Evolutionary conservation across 164 flowering plant species (phyloP), one percentile per base, ranked within the genome.

Genomic region (Chloranthus sessilifolius): DNA sequence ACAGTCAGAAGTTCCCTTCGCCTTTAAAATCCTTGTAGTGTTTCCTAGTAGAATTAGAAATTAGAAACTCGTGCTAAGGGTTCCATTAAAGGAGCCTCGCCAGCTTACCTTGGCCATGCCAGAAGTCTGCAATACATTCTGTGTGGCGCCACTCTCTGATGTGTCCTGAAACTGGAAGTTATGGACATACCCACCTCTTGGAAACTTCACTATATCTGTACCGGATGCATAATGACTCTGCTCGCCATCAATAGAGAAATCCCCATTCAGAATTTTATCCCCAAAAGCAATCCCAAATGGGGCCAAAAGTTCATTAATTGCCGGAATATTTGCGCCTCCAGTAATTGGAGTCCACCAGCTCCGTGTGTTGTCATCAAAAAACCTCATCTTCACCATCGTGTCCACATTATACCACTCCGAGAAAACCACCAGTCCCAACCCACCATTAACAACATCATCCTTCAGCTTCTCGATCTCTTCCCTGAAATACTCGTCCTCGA

Each of bases 331-430:
- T 34, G 99, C 88, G 65, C 99, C 99, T 26, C 97, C 97, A 56
- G 99, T 88, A 31, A 94, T 82, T 6, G 97, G 99, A 10, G 96
- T 94, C 99, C 99, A 94, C 99, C 97, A 94, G 64, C 99, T 94
- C 44, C 99, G 51, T 0, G 97, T 94, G 67, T 88, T 94, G 58
- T 94, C 99, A 73, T 94, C 96, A 65, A 86, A 94, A 71, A 94
- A 94, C 54, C 89, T 82, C 99, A 94, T 89, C 66, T 89, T 88
- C 61, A 89, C 83, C 96, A 94, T 94, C 7, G 95, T 79, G 23
- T 94, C 97, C 53, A 94, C 88, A 75, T 89, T 94, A 72, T 94
- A 94, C 99, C 99, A 94, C 47, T 94, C 99, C 4, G 87, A 84
- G 75, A 94, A 94, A 16, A 94, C 95, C 43, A 62, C 95, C 65